These are phyloP conservation scores for Oryza australiensis DNA, from an alignment of 176 grass and related monocot genomes.

Conservation along the genomic window DNA sequence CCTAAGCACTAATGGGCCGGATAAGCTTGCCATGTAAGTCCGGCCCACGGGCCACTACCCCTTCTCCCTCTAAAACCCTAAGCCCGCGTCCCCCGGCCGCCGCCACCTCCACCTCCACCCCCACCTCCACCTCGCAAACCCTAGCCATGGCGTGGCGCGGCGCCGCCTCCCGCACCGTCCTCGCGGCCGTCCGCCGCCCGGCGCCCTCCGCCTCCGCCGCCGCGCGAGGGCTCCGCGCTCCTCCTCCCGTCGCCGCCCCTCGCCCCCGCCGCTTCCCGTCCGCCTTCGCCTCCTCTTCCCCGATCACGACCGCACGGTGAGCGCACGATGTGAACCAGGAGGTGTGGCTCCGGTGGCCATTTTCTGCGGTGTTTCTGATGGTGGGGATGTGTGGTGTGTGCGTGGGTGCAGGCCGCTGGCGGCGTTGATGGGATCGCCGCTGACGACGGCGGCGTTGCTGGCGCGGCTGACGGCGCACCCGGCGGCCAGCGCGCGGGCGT, in stretches of 20 bases:
- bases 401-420: constrained; percentile 58
- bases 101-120: neutral
- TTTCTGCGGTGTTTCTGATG: neutral
- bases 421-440: constrained; percentile 54
- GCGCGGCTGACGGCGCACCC: constrained; percentile 82
- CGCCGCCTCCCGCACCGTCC: constrained; percentile 62
- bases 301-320: constrained; percentile 39
- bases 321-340: neutral
- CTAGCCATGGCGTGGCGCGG: constrained; percentile 86
- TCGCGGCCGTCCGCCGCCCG: constrained; percentile 51
- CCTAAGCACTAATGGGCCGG: neutral
- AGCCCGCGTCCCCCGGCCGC: constrained; percentile 24
- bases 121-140: neutral
- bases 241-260: constrained; percentile 38
- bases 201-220: constrained; percentile 16
- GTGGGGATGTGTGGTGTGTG: neutral
- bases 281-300: constrained; percentile 43
- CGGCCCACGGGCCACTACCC: neutral
- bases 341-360: too few species aligned
- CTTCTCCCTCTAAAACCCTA: constrained; percentile 42
- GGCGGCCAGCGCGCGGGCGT: constrained; percentile 69
- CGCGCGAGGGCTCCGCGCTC: constrained; percentile 20
- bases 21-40: neutral
- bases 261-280: constrained; percentile 43
- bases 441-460: constrained; percentile 49